Base-by-base conservation (phyloP, 345 rosid genomes). In the Noccaea caerulescens region DNA sequence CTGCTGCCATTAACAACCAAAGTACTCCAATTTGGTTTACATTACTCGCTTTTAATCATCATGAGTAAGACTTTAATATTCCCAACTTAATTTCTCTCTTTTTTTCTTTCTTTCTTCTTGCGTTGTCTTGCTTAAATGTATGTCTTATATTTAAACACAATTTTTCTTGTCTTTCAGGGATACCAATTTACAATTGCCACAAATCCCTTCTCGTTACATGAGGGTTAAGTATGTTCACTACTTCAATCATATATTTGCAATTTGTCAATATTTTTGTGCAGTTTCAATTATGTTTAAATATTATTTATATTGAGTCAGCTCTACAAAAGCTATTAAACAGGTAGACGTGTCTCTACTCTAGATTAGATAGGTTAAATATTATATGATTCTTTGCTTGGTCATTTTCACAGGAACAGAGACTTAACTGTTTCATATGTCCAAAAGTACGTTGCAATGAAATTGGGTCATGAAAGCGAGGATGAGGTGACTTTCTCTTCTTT, bases 151-250 rank as follows among this genome's bases (percentile, higher is more conserved):
- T 23, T 6, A 42, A 6, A 58, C 9, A 20, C 23, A 16, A 11
- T 6, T 2, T 58, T 58, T 10, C 14, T 58, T 39, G 14, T 38
- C 14, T 34, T 38, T 2, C 47, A 58, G 63, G n/a, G 33, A 39
- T 10, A 38, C 34, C 10, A n/a, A 39, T 39, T 16, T 33, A n/a
- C 63, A 33, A 20, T 58, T 58, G 63, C 46, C 13, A 11, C 63
- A 58, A 7, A 10, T 39, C 46, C 45, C 33, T 5, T 2, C 0
- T 18, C 33, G 46, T 10, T 58, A 58, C 46, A 38, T 58, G 3
- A 58, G 46, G 46, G 46, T 58, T 58, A 18, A 38, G 63, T 58
- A 58, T 10, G 63, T 58, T 38, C 46, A 58, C 46, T 12, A 37
- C 27, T 58, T 58, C 2, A 25, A 25, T 25, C n/a, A 58, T 20